Percentiles rank a stretch among this genome's conserved stretches.
Evolutionary conservation across 2,329 filamentous ascomycete species (phyloP).

Genomic region (Geosmithia morbida): DNA sequence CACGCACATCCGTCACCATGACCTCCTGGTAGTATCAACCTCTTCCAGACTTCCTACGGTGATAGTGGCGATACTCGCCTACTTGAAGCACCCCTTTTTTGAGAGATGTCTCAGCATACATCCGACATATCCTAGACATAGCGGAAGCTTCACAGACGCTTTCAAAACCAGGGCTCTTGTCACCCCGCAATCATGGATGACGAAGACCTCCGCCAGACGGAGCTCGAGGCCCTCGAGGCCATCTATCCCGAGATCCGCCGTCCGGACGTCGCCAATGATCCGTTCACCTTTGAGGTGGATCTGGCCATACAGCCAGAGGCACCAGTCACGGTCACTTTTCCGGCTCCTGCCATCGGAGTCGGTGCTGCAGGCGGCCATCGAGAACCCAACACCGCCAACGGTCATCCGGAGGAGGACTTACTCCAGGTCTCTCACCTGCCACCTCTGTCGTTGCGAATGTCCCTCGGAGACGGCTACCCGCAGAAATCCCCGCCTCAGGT

Average conservation of each 20-base stretch:
- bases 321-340: conserved; percentile 43
- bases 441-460: conserved; percentile 35
- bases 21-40: not conserved
- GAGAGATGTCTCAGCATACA: not conserved
- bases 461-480: conserved; percentile 45
- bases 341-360: conserved; percentile 20
- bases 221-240: conserved; percentile 45
- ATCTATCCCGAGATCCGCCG: conserved; percentile 52
- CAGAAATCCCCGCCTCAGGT: conserved; percentile 33
- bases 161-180: no score
- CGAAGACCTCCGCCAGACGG: conserved; percentile 39
- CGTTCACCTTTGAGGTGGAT: conserved; percentile 38
- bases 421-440: conserved; percentile 43
- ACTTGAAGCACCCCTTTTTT: not conserved
- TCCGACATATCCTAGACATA: not conserved
- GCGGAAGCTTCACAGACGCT: no score
- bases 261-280: conserved; percentile 16
- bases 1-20: not conserved
- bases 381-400: not conserved
- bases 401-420: conserved; percentile 18
- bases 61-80: not conserved
- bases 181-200: not conserved
- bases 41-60: not conserved
- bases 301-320: conserved; percentile 40
- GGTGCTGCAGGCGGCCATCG: conserved; percentile 1